Percentiles rank a stretch among this genome's conserved stretches.
These are phyloP conservation scores for Cafeteria roenbergensis DNA, from an alignment of 108 stramenopile genomes.

Conservation along the genomic window DNA sequence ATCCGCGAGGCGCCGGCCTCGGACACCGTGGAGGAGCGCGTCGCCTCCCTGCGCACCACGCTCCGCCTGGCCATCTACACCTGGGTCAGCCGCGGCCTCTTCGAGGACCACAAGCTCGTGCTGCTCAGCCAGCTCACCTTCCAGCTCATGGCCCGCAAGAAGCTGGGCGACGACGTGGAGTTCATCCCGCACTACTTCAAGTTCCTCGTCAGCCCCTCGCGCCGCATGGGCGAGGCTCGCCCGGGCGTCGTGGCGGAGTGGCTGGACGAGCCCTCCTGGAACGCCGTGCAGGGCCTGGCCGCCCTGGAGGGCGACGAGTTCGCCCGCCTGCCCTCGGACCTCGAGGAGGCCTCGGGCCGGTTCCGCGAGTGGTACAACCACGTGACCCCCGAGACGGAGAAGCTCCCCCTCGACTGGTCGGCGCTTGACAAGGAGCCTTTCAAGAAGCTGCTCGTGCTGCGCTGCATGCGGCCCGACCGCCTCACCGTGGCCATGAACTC, in stretches of 20 bases:
- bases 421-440: slow-evolving; percentile 64
- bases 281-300: slow-evolving; percentile 46
- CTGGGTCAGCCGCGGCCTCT: slow-evolving; percentile 72
- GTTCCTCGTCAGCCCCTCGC: slow-evolving; percentile 60
- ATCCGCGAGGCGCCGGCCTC: slow-evolving; percentile 49
- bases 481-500: slow-evolving; percentile 57
- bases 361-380: slow-evolving; percentile 78
- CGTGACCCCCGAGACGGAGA: slow-evolving; percentile 66
- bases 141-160: slow-evolving; percentile 69
- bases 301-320: slow-evolving; percentile 59
- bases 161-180: slow-evolving; percentile 53
- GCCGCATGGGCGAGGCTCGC: slow-evolving; percentile 51
- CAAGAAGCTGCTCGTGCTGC: slow-evolving; percentile 75
- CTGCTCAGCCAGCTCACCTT: slow-evolving; percentile 72
- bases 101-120: slow-evolving; percentile 74
- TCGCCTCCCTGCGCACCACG: slow-evolving; percentile 54
- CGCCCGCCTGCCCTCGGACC: slow-evolving; percentile 55
- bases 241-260: slow-evolving; percentile 37
- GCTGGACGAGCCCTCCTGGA: slow-evolving; percentile 64
- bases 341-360: slow-evolving; percentile 69
- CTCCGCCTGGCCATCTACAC: slow-evolving; percentile 70
- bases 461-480: slow-evolving; percentile 68
- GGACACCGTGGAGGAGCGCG: slow-evolving; percentile 50
- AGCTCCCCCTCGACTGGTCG: slow-evolving; percentile 75
- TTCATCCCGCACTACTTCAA: slow-evolving; percentile 58